A percentile compares a stretch with the other conserved stretches of the same genome.
These are phyloP conservation scores for Eragrostis nindensis DNA, from an alignment of 176 grass and related monocot genomes.

Conservation along the genomic window DNA sequence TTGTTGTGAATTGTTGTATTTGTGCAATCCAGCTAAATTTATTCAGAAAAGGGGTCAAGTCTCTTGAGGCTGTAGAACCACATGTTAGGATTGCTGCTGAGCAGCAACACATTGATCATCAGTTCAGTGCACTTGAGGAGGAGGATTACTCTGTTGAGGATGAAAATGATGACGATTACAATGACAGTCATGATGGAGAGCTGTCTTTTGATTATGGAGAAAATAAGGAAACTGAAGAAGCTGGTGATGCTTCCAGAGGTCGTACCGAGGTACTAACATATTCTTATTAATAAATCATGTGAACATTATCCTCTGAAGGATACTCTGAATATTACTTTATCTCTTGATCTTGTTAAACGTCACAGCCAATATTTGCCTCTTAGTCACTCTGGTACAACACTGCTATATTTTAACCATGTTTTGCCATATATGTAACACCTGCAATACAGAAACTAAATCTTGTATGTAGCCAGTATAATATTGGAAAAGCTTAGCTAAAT, in stretches of 20 bases:
- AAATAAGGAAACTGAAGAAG: conserved; percentile 50
- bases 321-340: conserved; percentile 15
- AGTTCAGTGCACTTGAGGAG: conserved; percentile 87
- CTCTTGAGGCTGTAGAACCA: conserved; percentile 88
- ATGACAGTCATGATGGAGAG: conserved; percentile 69
- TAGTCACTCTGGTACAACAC: neutral
- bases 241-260: conserved; percentile 50
- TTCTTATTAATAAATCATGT: conserved; percentile 5
- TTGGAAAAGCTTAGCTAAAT: neutral
- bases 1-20: conserved; percentile 20
- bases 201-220: conserved; percentile 86
- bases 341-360: neutral
- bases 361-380: neutral
- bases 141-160: conserved; percentile 71
- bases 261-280: conserved; percentile 62
- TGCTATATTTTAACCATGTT: conserved; percentile 8
- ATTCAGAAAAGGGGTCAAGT: conserved; percentile 80
- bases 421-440: neutral
- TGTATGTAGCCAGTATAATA: neutral
- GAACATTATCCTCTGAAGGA: conserved; percentile 20
- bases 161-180: conserved; percentile 64
- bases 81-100: conserved; percentile 83
- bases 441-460: neutral
- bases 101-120: conserved; percentile 92
- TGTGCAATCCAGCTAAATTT: conserved; percentile 73